phyloP scores from a whole-genome alignment of 2,329 filamentous ascomycete species.

The Cytospora paraplurivora region DNA sequence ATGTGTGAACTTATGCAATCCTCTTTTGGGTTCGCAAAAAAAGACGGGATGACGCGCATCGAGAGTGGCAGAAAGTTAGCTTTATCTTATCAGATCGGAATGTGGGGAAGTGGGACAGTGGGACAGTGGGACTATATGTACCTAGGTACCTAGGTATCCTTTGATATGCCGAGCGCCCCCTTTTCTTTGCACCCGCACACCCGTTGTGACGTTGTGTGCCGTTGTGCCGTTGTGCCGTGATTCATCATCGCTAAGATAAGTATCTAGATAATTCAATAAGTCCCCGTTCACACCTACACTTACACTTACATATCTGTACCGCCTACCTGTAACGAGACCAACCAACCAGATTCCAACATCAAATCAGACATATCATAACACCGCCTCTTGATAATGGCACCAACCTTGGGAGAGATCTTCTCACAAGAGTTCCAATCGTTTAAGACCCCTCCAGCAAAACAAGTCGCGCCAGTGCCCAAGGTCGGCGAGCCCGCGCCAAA shows the following conservation, averaged over 20 bases:
- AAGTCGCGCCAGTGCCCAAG: slow-evolving; percentile 50
- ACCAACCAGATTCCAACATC: background rate
- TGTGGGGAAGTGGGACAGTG: slow-evolving; percentile 5
- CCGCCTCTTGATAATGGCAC: slow-evolving; percentile 11
- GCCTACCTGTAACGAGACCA: background rate
- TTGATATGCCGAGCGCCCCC: no score
- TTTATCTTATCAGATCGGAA: slow-evolving; percentile 20
- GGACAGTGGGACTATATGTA: no score
- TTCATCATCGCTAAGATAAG: no score
- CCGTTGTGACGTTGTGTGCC: no score
- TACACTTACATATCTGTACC: no score
- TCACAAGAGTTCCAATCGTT: slow-evolving; percentile 26
- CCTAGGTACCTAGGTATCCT: no score
- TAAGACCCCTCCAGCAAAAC: slow-evolving; percentile 36
- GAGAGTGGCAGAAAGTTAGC: slow-evolving; percentile 25
- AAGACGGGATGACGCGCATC: slow-evolving; percentile 22
- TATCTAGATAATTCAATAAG: no score
- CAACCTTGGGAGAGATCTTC: slow-evolving; percentile 14
- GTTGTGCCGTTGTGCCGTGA: no score
- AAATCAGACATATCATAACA: no score
- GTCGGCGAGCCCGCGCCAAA: slow-evolving; percentile 59
- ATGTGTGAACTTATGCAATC: slow-evolving; percentile 22
- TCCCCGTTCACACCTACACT: no score
- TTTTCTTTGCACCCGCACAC: no score
- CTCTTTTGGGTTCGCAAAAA: slow-evolving; percentile 16